Percentiles rank a stretch among this genome's conserved stretches.
These are phyloP conservation scores for Leccinum fallax DNA, from an alignment of 1,284 basidiomycete species.

Conservation along the genomic window DNA sequence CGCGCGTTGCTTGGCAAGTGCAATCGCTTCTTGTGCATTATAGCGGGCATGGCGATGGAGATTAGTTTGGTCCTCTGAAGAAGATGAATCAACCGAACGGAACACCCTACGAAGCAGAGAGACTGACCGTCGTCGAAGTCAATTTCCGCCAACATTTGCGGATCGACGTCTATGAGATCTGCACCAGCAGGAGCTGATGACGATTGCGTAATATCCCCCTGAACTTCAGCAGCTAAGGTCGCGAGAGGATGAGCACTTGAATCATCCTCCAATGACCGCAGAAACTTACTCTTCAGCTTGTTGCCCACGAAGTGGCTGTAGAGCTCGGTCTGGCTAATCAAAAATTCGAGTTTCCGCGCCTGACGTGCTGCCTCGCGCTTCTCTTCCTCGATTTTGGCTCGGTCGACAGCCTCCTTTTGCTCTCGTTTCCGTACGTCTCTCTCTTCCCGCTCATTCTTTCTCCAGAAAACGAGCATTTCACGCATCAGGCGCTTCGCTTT, in stretches of 20 bases:
- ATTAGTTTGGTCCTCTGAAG: conserved; percentile 82
- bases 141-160: conserved; percentile 69
- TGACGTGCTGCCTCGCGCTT: conserved; percentile 94
- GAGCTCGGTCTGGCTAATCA: conserved; percentile 98
- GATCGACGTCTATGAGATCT: conserved; percentile 55
- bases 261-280: conserved; percentile 9
- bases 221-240: conserved; percentile 79
- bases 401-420: conserved; percentile 91
- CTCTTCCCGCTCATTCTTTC: conserved; percentile 97
- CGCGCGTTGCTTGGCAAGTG: conserved; percentile 80
- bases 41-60: conserved; percentile 85
- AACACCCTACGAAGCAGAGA: not conserved
- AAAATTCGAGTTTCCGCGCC: conserved; percentile 96
- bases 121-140: conserved; percentile 91
- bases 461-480: conserved; percentile 97
- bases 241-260: conserved; percentile 22
- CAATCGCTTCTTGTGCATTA: conserved; percentile 91
- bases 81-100: conserved; percentile 2
- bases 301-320: conserved; percentile 99
- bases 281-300: conserved; percentile 88
- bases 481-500: conserved; percentile 90
- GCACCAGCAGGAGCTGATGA: conserved; percentile 58
- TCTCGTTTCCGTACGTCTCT: conserved; percentile 91
- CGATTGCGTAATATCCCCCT: conserved; percentile 62
- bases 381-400: conserved; percentile 94